Conservation (phyloP, 371 early-diverging fungal species). For the Mortierella sp. region DNA sequence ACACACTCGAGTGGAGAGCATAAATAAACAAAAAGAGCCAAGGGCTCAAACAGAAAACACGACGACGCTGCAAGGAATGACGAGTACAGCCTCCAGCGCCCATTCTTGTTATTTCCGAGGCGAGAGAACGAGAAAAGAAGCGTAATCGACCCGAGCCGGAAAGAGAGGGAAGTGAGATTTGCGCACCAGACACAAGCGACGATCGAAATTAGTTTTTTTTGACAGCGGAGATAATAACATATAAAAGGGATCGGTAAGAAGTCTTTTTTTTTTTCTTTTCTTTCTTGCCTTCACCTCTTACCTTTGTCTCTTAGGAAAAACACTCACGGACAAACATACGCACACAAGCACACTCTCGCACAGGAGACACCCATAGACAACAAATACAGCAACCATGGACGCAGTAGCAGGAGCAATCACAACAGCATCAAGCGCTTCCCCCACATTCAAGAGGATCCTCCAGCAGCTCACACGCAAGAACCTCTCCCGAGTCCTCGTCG, state of each 20-base stretch:
- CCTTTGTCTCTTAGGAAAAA: no score
- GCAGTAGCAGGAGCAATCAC: conserved; percentile 19
- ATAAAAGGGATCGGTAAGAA: not conserved
- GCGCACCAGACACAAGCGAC: not conserved
- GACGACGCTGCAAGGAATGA: not conserved
- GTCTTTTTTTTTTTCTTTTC: not conserved
- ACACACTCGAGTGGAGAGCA: not conserved
- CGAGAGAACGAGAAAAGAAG: not conserved
- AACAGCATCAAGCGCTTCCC: conserved; percentile 20
- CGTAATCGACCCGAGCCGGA: conserved; percentile 8
- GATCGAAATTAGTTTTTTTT: not conserved
- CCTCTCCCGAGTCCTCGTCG: conserved; percentile 22
- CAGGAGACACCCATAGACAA: not conserved
- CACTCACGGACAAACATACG: not conserved
- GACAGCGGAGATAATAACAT: not conserved
- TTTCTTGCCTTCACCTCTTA: no score
- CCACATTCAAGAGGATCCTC: conserved; percentile 23
- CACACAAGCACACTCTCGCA: not conserved
- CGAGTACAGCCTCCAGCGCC: not conserved
- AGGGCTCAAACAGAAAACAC: no score
- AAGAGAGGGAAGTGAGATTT: not conserved
- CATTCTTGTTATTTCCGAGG: not conserved
- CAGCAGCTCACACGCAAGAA: conserved; percentile 35
- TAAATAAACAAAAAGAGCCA: not conserved
- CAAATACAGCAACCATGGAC: conserved; percentile 21